phyloP scores from a whole-genome alignment of 805 yeast species.

The Nakazawaea wickerhamii region DNA sequence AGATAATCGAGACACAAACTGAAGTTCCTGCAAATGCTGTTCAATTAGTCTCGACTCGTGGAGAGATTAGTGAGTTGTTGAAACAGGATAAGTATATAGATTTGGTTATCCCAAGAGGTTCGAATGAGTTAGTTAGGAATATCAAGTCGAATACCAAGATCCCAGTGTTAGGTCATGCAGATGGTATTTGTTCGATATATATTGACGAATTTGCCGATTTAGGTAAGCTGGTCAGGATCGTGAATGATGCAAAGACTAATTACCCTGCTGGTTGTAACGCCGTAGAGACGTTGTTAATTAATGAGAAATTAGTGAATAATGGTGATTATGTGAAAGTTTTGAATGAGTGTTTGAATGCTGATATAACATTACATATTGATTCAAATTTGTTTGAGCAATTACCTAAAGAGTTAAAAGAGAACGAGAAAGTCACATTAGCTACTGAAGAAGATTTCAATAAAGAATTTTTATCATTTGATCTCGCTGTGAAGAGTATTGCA shows the following conservation, averaged over 20 bases:
- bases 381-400: conserved; percentile 37
- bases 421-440: conserved; percentile 37
- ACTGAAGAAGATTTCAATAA: conserved; percentile 67
- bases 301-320: conserved; percentile 33
- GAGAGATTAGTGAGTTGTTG: conserved; percentile 80
- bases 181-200: conserved; percentile 90
- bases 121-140: conserved; percentile 81
- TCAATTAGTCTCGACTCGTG: conserved; percentile 83
- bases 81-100: conserved; percentile 87
- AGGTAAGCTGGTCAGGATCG: conserved; percentile 67
- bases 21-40: conserved; percentile 76
- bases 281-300: conserved; percentile 76
- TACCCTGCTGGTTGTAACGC: conserved; percentile 99
- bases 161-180: conserved; percentile 98
- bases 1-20: conserved; percentile 50
- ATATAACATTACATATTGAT: conserved; percentile 71
- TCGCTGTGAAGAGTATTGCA: conserved; percentile 64
- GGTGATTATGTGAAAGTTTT: conserved; percentile 15
- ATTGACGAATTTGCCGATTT: conserved; percentile 75
- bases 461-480: conserved; percentile 79
- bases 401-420: conserved; percentile 17
- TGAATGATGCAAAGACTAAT: conserved; percentile 86
- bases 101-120: conserved; percentile 96
- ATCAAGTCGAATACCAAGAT: conserved; percentile 87
- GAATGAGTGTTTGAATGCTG: conserved; percentile 45